Percentiles rank a stretch among this genome's conserved stretches.
Evolutionary conservation across 805 yeast genomes (phyloP).

Genomic region (Candida saitoana): DNA sequence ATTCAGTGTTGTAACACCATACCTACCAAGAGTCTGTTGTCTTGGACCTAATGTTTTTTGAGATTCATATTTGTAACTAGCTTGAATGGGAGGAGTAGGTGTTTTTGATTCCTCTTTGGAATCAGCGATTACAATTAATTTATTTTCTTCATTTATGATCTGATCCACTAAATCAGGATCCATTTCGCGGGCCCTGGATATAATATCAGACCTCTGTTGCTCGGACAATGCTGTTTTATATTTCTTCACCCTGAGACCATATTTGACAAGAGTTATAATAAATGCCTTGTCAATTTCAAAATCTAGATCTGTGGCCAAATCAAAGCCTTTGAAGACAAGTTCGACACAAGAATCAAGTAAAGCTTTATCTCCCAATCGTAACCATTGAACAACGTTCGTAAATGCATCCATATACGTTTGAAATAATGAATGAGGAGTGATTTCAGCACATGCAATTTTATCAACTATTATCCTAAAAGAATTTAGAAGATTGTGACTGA

Average conservation of each 20-base stretch:
- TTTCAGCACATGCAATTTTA: constrained; percentile 9
- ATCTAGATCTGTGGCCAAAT: constrained; percentile 53
- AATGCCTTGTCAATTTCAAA: constrained; percentile 51
- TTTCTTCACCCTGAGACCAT: constrained; percentile 62
- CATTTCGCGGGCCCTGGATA: constrained; percentile 56
- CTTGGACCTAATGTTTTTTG: constrained; percentile 14
- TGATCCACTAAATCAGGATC: constrained; percentile 52
- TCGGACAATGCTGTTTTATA: constrained; percentile 67
- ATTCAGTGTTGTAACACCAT: constrained; percentile 28
- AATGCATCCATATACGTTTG: constrained; percentile 58
- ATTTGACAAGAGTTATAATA: constrained; percentile 53
- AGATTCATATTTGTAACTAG: constrained; percentile 21
- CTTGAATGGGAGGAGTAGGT: constrained; percentile 11
- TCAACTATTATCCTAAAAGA: constrained; percentile 49
- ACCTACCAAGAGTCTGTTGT: constrained; percentile 33
- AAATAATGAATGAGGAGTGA: constrained; percentile 31
- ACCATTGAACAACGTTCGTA: constrained; percentile 69
- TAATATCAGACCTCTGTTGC: constrained; percentile 60
- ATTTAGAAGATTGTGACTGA: constrained; percentile 64
- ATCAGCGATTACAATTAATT: neutral
- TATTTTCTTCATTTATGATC: constrained; percentile 19
- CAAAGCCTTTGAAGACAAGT: constrained; percentile 62
- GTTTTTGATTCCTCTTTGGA: constrained; percentile 5
- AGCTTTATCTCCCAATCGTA: constrained; percentile 75
- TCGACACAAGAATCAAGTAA: constrained; percentile 69